phyloP scores from a whole-genome alignment of 1,284 basidiomycete species.

The Pseudozyma sp. region DNA sequence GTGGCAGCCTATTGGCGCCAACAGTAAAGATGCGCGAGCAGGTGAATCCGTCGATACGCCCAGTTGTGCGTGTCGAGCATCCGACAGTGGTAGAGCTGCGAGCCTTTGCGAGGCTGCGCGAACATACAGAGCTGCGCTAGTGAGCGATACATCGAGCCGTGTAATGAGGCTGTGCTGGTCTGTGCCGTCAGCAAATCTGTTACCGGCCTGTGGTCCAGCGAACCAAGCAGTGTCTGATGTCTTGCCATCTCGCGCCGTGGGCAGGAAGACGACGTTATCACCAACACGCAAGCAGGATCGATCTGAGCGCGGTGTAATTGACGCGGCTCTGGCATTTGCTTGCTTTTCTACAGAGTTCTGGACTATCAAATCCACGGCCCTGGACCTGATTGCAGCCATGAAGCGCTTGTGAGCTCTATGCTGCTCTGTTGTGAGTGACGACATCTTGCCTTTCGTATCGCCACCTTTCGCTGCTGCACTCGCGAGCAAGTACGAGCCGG shows the following conservation, averaged over 20 bases:
- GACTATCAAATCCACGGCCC: constrained; percentile 6
- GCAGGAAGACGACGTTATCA: constrained; percentile 23
- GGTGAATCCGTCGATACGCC: neutral
- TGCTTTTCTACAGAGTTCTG: neutral
- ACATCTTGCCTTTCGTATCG: constrained; percentile 23
- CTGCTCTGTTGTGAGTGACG: constrained; percentile 25
- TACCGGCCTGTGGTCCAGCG: neutral
- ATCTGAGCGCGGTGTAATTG: neutral
- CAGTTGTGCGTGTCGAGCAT: constrained; percentile 6
- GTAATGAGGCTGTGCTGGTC: constrained; percentile 15
- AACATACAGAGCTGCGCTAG: constrained; percentile 4
- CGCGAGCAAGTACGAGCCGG: constrained; percentile 20
- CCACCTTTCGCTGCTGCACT: constrained; percentile 1
- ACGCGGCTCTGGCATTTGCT: neutral
- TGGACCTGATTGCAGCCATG: constrained; percentile 16
- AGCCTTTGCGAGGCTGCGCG: constrained; percentile 12
- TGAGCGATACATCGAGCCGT: constrained; percentile 8
- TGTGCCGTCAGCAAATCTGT: neutral
- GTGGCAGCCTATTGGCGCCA: constrained; percentile 18
- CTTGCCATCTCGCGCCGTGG: neutral
- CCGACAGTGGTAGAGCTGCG: constrained; percentile 19
- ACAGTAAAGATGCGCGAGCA: constrained; percentile 6
- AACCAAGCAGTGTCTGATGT: constrained; percentile 14
- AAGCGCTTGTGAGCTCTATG: constrained; percentile 26
- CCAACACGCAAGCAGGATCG: constrained; percentile 16